Base-by-base conservation (phyloP, 495 filamentous ascomycete species). In the Hypoxylon subgilvum region DNA sequence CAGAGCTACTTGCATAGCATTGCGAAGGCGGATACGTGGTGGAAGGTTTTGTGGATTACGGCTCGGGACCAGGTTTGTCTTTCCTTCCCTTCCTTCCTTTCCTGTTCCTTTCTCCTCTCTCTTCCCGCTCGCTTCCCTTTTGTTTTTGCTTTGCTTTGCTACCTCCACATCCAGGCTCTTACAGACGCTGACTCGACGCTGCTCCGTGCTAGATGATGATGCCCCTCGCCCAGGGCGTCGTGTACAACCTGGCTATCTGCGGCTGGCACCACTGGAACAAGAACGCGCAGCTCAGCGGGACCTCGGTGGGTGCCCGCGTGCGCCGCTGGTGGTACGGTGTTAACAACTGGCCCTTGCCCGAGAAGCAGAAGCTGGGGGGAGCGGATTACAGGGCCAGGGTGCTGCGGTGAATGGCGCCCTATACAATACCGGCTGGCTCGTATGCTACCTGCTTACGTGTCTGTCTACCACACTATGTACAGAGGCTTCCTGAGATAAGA, bases 1-100 rank as follows among this genome's bases (percentile, higher is more conserved):
- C 94, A 98, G 81, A 96, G 91, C 75, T 97, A 97, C 68, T 79
- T 98, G 32, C 86, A 86, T 40, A 92, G 90, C 69, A 84, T 98
- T 48, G 82, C 84, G 60, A 77, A 82, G 42, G 90, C 90, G 16
- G 82, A 94, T 52, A 86, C 83, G 19, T 90, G 83, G 85, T 84
- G 86, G 72, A 83, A 82, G 57, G 82, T 98, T 28, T 81, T 80
- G 18, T 90, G 84, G 82, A 93, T 97, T 57, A 97, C 94, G 14
- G 68, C 88, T 40, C 74, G 90, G 65, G 94, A 97, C 72, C 93
- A 97, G 83, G 88, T 95, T 64, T 42, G 64, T 65, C 30, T 21
- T n/a, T 32, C 18, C 13, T 13, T 22, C 23, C 28, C 19, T 6
- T 7, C 3, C 40, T 27, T 12, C 9, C 9, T 34, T 44, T 35